Evolutionary conservation across 2,329 filamentous ascomycete genomes (phyloP).

Genomic region (Fusarium veterinarium): DNA sequence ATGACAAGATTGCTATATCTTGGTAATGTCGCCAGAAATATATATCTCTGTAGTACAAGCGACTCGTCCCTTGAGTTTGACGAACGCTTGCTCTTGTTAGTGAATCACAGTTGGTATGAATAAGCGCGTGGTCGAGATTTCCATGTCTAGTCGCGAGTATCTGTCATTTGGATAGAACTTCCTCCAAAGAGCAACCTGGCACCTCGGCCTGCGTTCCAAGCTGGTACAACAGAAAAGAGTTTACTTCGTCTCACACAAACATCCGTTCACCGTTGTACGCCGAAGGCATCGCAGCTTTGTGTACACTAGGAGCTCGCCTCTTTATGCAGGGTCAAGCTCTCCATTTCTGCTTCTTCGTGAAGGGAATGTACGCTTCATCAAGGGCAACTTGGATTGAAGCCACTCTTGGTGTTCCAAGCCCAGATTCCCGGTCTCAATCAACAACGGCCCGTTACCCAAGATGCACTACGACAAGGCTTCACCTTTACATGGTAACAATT

Average conservation of each 20-base stretch:
- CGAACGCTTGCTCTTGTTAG: background rate
- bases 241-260: slow-evolving; percentile 1
- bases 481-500: background rate
- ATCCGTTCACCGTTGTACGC: background rate
- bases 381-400: background rate
- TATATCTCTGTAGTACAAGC: background rate
- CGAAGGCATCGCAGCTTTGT: background rate
- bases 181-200: background rate
- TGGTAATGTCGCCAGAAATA: too few species aligned
- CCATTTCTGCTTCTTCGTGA: background rate
- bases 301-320: slow-evolving; percentile 11
- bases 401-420: background rate
- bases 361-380: background rate
- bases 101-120: background rate
- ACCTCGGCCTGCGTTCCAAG: background rate
- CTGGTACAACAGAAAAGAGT: background rate
- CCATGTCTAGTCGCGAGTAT: background rate
- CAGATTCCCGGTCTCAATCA: background rate
- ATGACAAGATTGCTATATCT: too few species aligned
- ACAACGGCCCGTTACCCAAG: background rate
- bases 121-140: background rate
- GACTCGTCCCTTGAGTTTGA: background rate
- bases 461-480: background rate
- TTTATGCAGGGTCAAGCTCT: background rate
- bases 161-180: background rate